Conservation (phyloP, 805 yeast genomes). For the Yamadazyma sp. region DNA sequence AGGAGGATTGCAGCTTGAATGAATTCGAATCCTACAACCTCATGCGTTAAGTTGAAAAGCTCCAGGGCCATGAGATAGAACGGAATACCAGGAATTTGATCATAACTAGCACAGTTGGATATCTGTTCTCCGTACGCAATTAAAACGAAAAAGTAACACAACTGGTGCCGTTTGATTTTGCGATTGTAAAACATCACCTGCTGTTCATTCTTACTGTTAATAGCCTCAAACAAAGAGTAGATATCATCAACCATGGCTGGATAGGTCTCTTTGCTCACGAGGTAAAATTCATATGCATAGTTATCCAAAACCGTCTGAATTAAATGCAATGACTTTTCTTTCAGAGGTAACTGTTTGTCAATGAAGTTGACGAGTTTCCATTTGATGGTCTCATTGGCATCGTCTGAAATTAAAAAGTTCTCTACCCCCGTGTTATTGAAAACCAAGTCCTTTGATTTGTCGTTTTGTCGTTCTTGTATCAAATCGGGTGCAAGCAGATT, state of each 20-base stretch:
- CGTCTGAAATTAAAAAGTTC: slow-evolving; percentile 26
- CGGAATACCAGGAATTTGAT: slow-evolving; percentile 34
- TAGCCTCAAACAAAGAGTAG: slow-evolving; percentile 12
- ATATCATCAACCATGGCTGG: slow-evolving; percentile 13
- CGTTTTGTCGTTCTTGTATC: slow-evolving; percentile 16
- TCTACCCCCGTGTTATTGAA: slow-evolving; percentile 20
- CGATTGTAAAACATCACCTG: slow-evolving; percentile 4
- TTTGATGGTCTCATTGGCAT: slow-evolving; percentile 27
- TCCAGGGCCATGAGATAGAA: slow-evolving; percentile 32
- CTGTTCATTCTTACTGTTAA: slow-evolving; percentile 6
- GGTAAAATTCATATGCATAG: slow-evolving; percentile 37
- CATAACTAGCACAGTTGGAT: slow-evolving; percentile 8
- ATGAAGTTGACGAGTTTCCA: slow-evolving; percentile 17
- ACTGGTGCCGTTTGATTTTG: slow-evolving; percentile 15
- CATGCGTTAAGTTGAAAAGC: slow-evolving; percentile 32
- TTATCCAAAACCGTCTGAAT: slow-evolving; percentile 27
- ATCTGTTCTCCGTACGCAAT: slow-evolving; percentile 43
- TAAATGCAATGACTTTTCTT: slow-evolving; percentile 21
- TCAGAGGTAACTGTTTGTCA: slow-evolving; percentile 25
- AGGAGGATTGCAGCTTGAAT: slow-evolving; percentile 35
- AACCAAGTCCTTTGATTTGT: slow-evolving; percentile 13
- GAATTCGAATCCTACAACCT: slow-evolving; percentile 29
- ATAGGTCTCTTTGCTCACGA: slow-evolving; percentile 23
- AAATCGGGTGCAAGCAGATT: slow-evolving; percentile 1
- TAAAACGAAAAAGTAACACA: slow-evolving; percentile 34